Percentiles rank a stretch among this genome's conserved stretches.
Evolutionary conservation across 306 rosid species (phyloP).

Genomic region (Astragalus membranaceus): DNA sequence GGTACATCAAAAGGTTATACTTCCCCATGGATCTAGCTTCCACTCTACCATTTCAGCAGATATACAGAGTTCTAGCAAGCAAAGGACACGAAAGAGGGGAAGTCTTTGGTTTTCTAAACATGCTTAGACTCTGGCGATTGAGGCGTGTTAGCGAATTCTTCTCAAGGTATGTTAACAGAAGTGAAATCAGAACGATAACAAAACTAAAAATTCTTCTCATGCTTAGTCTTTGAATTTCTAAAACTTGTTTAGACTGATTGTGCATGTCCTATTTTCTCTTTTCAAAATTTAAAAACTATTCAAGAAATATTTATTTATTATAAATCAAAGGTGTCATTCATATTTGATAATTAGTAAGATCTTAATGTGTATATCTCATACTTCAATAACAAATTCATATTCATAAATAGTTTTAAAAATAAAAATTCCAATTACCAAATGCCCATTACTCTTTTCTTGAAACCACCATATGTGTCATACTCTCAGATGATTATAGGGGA

Average conservation of each 20-base stretch:
- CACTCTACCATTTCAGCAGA: slow-evolving; percentile 59
- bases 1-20: slow-evolving; percentile 55
- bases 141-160: slow-evolving; percentile 71
- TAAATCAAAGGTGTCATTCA: not conserved
- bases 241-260: too few species aligned
- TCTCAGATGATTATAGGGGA: too few species aligned
- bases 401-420: too few species aligned
- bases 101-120: slow-evolving; percentile 56
- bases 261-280: not conserved
- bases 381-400: too few species aligned
- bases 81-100: slow-evolving; percentile 5
- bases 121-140: slow-evolving; percentile 88
- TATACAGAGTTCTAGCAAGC: slow-evolving; percentile 45
- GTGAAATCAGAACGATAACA: not conserved
- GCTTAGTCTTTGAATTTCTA: too few species aligned
- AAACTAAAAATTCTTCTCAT: too few species aligned
- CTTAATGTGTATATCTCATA: too few species aligned
- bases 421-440: too few species aligned
- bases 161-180: slow-evolving; percentile 37
- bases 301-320: too few species aligned
- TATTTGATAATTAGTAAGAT: too few species aligned
- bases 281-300: not conserved
- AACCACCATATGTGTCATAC: too few species aligned
- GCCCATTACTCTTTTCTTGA: too few species aligned
- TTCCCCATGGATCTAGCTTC: slow-evolving; percentile 72